Conservation (phyloP, 306 rosid genomes). For the Oemleria cerasiformis region DNA sequence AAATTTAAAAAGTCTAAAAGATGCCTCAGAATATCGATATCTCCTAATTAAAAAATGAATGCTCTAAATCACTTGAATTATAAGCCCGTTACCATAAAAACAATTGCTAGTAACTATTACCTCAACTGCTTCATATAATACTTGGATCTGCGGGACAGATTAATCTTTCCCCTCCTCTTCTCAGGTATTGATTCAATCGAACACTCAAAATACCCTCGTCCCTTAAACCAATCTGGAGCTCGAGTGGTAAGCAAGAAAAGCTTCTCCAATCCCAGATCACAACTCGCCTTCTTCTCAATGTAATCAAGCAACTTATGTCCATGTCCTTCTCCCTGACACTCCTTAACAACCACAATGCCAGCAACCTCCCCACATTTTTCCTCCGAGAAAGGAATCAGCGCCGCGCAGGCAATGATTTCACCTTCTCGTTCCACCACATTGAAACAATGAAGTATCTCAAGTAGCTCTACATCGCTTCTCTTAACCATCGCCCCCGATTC, state of each 20-base stretch:
- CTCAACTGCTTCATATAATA: constrained; percentile 74
- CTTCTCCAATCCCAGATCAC: constrained; percentile 60
- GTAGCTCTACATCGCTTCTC: constrained; percentile 82
- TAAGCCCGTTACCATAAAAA: too few relatives aligned
- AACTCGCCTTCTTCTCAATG: constrained; percentile 80
- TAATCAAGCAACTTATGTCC: constrained; percentile 96
- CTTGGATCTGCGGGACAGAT: constrained; percentile 88
- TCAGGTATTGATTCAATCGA: constrained; percentile 76
- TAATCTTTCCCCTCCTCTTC: constrained; percentile 57
- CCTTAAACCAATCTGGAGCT: constrained; percentile 94
- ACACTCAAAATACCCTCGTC: constrained; percentile 94
- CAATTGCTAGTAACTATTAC: too few relatives aligned
- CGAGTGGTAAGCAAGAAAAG: constrained; percentile 90
- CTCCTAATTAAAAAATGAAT: too few relatives aligned
- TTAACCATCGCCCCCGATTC: constrained; percentile 70
- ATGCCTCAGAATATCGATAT: too few relatives aligned
- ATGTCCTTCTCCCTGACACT: constrained; percentile 92
- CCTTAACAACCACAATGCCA: constrained; percentile 87
- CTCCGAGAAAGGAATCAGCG: constrained; percentile 70
- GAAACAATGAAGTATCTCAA: constrained; percentile 51
- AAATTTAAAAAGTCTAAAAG: too few relatives aligned
- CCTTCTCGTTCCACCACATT: constrained; percentile 93
- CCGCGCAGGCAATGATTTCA: constrained; percentile 91
- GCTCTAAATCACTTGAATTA: too few relatives aligned
- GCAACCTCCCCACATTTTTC: constrained; percentile 94